Evolutionary conservation across 192 early-diverging fungal species (phyloP), one percentile per base, ranked within the genome.

Genomic region (Kappamyces sp.): DNA sequence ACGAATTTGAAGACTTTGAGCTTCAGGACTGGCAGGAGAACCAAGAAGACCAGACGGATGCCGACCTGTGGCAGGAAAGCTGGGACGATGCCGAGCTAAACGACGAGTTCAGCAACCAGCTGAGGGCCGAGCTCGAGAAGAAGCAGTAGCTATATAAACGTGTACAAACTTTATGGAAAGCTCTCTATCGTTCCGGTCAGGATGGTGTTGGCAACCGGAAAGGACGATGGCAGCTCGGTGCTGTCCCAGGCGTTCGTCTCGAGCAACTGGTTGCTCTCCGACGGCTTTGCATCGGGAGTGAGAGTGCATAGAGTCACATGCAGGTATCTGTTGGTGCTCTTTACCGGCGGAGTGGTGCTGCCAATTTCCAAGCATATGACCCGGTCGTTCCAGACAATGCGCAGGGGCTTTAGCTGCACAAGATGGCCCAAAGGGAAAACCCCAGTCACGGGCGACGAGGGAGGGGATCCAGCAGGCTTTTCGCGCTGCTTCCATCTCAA

Each of bases 261-360:
- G 8, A 74, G 33, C 58, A 74, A 50, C 15, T 51, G 60, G 49
- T 69, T 68, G 40, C 73, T 72, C 2, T 51, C 50, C 15, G 62
- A 12, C n/a, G 68, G 50, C 52, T 71, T 67, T 37, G 64, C 55
- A 2, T 53, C 52, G 13, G 61, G 49, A n/a, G 58, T 63, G 13
- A 35, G 41, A 2, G 69, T 67, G 3, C 59, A 64, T 34, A 71
- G 39, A 13, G 73, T 74, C 2, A 70, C 57, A 44, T 74, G 73
- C 42, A 68, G 65, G n/a, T 67, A 23, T 2, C 42, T 34, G 53
- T 74, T 68, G 1, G 33, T 41, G 51, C 51, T 32, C 13, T 35
- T 2, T 7, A 71, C 42, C 1, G 5, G 62, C 3, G 44, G 46
- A 37, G 48, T 41, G 4, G 61, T 13, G n/a, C 15, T 13, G n/a